These are phyloP conservation scores for Tetrastigma voinierianum DNA, from an alignment of 164 flowering plant species.

Conservation along the genomic window DNA sequence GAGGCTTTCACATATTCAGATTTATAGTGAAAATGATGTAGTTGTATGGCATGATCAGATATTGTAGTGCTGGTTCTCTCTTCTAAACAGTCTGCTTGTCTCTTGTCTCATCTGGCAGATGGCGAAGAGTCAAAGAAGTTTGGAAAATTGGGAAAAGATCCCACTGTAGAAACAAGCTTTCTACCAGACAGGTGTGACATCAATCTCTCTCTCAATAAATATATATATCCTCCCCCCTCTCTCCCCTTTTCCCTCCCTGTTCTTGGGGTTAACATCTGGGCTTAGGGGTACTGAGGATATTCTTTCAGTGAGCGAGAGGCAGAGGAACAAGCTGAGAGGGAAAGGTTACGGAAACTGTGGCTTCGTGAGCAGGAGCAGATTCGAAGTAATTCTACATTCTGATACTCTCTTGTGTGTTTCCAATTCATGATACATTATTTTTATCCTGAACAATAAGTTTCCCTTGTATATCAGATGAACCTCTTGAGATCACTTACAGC, in stretches of 20 bases:
- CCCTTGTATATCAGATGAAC: conserved; percentile 63
- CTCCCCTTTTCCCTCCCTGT: conserved; percentile 2
- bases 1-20: too few relatives aligned
- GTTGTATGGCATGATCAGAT: background rate
- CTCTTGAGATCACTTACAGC: conserved; percentile 94
- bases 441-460: conserved; percentile 14
- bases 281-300: conserved; percentile 56
- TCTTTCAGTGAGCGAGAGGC: conserved; percentile 97
- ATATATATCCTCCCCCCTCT: too few relatives aligned
- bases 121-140: conserved; percentile 34
- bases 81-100: background rate
- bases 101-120: conserved; percentile 33
- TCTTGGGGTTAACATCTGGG: conserved; percentile 31
- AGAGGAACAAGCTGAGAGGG: conserved; percentile 98
- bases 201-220: conserved; percentile 23
- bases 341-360: conserved; percentile 86
- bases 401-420: background rate
- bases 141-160: conserved; percentile 89
- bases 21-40: background rate
- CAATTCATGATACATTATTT: background rate
- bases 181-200: conserved; percentile 85
- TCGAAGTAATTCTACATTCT: conserved; percentile 53
- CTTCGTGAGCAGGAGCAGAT: conserved; percentile 82
- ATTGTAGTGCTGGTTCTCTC: background rate
- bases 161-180: conserved; percentile 94